Percentiles rank a stretch among this genome's conserved stretches.
Conservation (phyloP, 129 eudicot genomes). For the Helichrysum umbraculigerum region DNA sequence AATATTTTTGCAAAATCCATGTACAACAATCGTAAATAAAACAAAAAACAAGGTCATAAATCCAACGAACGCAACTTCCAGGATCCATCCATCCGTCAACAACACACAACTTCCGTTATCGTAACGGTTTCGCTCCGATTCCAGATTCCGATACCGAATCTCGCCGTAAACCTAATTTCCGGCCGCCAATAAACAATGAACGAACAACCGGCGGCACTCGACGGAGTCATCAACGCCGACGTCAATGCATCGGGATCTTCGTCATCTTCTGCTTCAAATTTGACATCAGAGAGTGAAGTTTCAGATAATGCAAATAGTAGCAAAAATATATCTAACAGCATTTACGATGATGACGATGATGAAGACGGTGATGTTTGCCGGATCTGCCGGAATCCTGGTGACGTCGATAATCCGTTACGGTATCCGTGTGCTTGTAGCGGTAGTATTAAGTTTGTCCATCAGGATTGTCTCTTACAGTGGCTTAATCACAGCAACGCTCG, state of each 20-base stretch:
- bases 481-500: slow-evolving; percentile 97
- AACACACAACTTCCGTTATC: slow-evolving; percentile 17
- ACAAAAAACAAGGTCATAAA: background rate
- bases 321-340: slow-evolving; percentile 19
- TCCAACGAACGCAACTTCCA: background rate
- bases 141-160: slow-evolving; percentile 21
- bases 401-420: slow-evolving; percentile 80
- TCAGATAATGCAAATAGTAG: slow-evolving; percentile 17
- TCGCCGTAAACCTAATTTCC: slow-evolving; percentile 23
- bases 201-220: slow-evolving; percentile 41
- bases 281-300: slow-evolving; percentile 14
- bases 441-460: slow-evolving; percentile 94
- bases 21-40: background rate
- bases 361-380: slow-evolving; percentile 94
- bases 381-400: slow-evolving; percentile 92
- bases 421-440: slow-evolving; percentile 99
- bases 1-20: background rate
- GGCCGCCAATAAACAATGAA: slow-evolving; percentile 34
- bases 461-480: slow-evolving; percentile 96
- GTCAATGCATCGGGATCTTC: slow-evolving; percentile 32
- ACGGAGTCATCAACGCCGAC: slow-evolving; percentile 27
- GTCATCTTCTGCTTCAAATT: slow-evolving; percentile 21
- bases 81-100: slow-evolving; percentile 15
- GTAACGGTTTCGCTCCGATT: slow-evolving; percentile 6
- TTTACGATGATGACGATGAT: slow-evolving; percentile 61